Conservation (phyloP, 2,329 filamentous ascomycete genomes). For the Neoscytalidium dimidiatum region DNA sequence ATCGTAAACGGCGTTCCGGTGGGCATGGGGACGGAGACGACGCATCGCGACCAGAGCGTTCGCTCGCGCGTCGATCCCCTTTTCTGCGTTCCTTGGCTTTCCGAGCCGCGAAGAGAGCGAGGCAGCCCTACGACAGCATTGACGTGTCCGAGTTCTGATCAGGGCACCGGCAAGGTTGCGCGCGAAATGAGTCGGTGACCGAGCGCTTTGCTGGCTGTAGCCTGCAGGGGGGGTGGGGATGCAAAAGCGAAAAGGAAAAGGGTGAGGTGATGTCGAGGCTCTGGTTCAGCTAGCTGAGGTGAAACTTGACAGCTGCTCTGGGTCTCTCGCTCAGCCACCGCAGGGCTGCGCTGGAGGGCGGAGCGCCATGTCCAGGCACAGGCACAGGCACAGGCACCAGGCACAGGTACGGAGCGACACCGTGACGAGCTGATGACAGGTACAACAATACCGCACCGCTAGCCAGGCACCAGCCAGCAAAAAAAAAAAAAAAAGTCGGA, state of each 20-base stretch:
- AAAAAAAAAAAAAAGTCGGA: background rate
- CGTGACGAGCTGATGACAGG: background rate
- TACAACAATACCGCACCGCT: background rate
- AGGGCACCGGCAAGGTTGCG: background rate
- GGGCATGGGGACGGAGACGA: background rate
- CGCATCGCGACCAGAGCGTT: background rate
- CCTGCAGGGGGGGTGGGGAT: no score
- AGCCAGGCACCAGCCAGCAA: background rate
- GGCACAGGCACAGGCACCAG: background rate
- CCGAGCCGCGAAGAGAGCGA: background rate
- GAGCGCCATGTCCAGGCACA: background rate
- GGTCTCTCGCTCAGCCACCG: background rate
- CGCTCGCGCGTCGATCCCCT: background rate
- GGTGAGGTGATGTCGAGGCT: background rate
- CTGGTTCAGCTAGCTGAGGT: background rate
- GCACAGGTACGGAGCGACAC: background rate
- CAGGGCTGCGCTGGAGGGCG: background rate
- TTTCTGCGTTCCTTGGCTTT: background rate
- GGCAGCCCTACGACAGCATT: background rate
- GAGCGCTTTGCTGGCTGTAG: background rate
- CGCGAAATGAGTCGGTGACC: background rate
- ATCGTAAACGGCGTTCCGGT: constrained; percentile 5
- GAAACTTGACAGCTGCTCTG: background rate
- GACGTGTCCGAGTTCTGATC: background rate
- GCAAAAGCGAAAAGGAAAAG: no score